Percentiles rank a stretch among this genome's conserved stretches.
phyloP scores from a whole-genome alignment of 2,329 filamentous ascomycete genomes.

The Fusarium duplospermum region DNA sequence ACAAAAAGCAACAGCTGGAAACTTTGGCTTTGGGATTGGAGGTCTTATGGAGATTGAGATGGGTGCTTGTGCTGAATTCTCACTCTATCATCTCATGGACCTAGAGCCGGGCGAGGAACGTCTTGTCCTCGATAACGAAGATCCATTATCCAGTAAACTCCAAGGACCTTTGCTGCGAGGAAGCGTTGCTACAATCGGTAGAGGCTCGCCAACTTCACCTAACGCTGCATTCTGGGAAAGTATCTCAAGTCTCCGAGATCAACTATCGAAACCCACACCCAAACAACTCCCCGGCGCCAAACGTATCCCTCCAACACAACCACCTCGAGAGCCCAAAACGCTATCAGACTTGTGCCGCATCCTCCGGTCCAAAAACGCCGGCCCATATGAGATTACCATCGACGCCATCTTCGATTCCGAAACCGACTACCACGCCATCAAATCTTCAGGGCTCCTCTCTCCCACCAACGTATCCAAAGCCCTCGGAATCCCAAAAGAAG shows the following conservation, averaged over 20 bases:
- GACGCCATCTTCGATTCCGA: slow-evolving; percentile 60
- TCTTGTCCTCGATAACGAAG: not conserved
- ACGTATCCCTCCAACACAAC: rapidly evolving
- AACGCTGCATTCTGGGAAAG: not conserved
- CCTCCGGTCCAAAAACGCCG: slow-evolving; percentile 61
- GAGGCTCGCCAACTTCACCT: not conserved
- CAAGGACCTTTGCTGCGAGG: not conserved
- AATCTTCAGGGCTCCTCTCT: slow-evolving; percentile 19
- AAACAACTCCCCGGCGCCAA: not conserved
- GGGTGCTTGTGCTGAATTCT: slow-evolving; percentile 57
- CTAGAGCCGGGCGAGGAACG: slow-evolving; percentile 45
- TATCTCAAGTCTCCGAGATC: not conserved
- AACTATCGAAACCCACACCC: not conserved
- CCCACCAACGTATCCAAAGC: slow-evolving; percentile 15
- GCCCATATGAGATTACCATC: slow-evolving; percentile 61
- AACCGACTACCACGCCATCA: slow-evolving; percentile 45
- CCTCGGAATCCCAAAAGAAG: slow-evolving; percentile 41
- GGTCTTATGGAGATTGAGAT: slow-evolving; percentile 44
- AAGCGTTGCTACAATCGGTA: slow-evolving; percentile 7
- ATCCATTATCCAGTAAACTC: not conserved
- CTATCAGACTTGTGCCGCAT: slow-evolving; percentile 53
- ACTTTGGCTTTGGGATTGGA: slow-evolving; percentile 55
- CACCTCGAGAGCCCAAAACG: not conserved
- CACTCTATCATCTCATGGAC: slow-evolving; percentile 62
- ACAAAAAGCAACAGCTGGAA: slow-evolving; percentile 65